Evolutionary conservation across 1,284 basidiomycete species (phyloP).

Genomic region (Irpex lacteus): DNA sequence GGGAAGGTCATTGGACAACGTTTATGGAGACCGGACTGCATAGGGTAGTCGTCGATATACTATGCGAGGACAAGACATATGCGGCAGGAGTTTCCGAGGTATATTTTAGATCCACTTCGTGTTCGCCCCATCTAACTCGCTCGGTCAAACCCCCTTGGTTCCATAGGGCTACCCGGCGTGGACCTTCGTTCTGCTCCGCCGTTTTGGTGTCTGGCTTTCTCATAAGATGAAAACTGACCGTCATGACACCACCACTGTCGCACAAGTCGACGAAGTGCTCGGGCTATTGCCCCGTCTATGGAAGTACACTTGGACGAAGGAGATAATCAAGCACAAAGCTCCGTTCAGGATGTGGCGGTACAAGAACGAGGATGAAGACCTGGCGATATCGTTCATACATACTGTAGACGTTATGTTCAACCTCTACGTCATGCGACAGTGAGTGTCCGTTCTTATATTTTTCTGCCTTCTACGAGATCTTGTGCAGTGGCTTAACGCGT

Average conservation of each 20-base stretch:
- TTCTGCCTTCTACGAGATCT: neutral
- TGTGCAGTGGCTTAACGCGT: neutral
- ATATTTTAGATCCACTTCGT: neutral
- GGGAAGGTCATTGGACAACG: neutral
- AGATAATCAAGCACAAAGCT: neutral
- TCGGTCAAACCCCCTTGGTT: neutral
- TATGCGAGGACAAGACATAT: neutral
- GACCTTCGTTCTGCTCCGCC: neutral
- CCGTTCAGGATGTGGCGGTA: neutral
- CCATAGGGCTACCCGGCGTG: neutral
- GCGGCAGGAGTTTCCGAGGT: neutral
- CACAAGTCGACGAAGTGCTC: neutral
- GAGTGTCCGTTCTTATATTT: neutral
- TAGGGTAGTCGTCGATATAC: neutral
- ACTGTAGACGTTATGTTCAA: neutral
- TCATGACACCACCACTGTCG: neutral
- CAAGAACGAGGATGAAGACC: neutral
- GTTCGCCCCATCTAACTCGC: neutral
- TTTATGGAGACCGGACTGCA: conserved; percentile 1
- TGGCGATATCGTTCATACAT: neutral
- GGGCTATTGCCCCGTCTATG: neutral
- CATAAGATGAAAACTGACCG: neutral
- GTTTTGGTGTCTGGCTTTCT: neutral
- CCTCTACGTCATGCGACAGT: neutral
- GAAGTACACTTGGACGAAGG: neutral